phyloP scores from a whole-genome alignment of 108 stramenopile genomes.

The Skeletonema grethae region DNA sequence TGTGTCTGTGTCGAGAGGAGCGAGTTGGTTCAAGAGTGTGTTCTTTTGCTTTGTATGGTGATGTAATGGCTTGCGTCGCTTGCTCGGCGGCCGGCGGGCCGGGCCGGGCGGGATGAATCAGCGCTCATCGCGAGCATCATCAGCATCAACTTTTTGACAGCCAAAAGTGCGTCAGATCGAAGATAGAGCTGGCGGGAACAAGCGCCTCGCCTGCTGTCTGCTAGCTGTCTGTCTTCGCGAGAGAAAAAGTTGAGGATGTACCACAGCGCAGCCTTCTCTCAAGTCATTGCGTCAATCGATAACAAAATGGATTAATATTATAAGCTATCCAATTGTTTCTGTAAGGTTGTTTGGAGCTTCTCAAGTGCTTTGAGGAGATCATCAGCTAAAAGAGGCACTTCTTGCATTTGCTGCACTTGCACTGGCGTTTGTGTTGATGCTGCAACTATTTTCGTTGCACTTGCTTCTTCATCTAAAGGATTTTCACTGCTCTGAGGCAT shows the following conservation, averaged over 20 bases:
- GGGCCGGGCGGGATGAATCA: not conserved
- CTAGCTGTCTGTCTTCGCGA: not conserved
- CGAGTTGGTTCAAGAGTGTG: too few relatives aligned
- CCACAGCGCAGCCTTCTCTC: too few relatives aligned
- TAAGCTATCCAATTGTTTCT: not conserved
- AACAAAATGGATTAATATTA: not conserved
- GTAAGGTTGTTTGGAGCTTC: not conserved
- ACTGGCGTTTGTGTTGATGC: not conserved
- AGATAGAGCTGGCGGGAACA: not conserved
- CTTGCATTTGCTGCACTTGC: not conserved
- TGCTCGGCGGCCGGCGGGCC: not conserved
- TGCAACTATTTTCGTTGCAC: not conserved
- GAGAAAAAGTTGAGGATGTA: too few relatives aligned
- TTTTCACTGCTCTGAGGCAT: not conserved
- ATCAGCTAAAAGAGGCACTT: not conserved
- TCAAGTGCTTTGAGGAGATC: constrained; percentile 4
- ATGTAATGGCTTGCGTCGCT: not conserved
- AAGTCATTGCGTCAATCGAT: not conserved
- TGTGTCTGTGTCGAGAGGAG: too few relatives aligned
- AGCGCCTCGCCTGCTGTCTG: too few relatives aligned
- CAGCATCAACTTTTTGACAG: too few relatives aligned
- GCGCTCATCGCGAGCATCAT: too few relatives aligned
- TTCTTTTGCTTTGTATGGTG: too few relatives aligned
- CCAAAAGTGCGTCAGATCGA: not conserved
- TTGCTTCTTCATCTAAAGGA: not conserved